Percentiles rank a stretch among this genome's conserved stretches.
Conservation (phyloP, 2,329 filamentous ascomycete species). For the Cryphonectria japonica region DNA sequence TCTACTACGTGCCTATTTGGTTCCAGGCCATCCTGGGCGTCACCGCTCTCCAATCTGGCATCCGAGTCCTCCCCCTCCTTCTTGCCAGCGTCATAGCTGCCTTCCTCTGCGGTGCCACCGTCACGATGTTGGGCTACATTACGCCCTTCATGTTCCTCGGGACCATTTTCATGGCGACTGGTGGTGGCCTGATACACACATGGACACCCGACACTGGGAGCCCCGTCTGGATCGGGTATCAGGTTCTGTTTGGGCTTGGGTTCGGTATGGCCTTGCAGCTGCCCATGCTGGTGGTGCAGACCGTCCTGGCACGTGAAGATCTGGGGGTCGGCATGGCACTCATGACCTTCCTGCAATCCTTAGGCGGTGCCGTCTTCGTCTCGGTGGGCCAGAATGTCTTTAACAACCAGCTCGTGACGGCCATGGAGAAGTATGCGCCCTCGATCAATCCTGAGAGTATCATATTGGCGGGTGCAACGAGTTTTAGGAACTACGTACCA, state of each 20-base stretch:
- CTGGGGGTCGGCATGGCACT: constrained; percentile 47
- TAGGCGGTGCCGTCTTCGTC: constrained; percentile 44
- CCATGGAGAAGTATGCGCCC: constrained; percentile 44
- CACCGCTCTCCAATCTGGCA: constrained; percentile 41
- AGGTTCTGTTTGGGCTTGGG: constrained; percentile 46
- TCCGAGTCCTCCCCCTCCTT: constrained; percentile 44
- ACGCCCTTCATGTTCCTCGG: constrained; percentile 43
- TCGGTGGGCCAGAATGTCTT: constrained; percentile 49
- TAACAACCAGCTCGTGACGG: constrained; percentile 48
- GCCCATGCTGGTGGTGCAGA: constrained; percentile 48
- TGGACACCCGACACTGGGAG: constrained; percentile 40
- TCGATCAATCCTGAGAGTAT: constrained; percentile 34
- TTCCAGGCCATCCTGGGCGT: constrained; percentile 45
- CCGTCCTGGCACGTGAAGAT: constrained; percentile 45
- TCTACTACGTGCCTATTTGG: constrained; percentile 45
- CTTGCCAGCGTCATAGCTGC: constrained; percentile 39
- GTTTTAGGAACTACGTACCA: constrained; percentile 27
- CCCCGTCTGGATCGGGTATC: constrained; percentile 47
- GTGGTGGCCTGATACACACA: constrained; percentile 45
- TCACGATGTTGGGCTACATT: constrained; percentile 45
- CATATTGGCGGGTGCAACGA: constrained; percentile 37
- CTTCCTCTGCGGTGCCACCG: constrained; percentile 37
- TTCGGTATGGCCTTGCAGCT: constrained; percentile 48
- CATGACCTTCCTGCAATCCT: constrained; percentile 44
- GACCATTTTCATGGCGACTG: constrained; percentile 37